These are phyloP conservation scores for Vitis rupestris DNA, from an alignment of 164 flowering plant species.

Conservation along the genomic window DNA sequence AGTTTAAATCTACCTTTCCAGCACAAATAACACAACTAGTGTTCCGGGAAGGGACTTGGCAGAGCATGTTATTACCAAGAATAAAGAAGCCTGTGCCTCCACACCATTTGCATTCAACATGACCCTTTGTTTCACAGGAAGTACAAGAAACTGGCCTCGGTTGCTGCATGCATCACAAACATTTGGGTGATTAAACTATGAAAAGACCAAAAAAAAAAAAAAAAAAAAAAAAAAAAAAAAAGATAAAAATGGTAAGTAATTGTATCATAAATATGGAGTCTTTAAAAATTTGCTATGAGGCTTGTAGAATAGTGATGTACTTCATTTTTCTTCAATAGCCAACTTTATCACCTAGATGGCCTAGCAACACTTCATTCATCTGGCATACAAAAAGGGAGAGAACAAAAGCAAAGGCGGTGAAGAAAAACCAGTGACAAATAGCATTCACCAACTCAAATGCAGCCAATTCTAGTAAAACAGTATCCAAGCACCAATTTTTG, in stretches of 20 bases:
- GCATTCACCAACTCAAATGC: no score
- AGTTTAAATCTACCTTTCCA: constrained; percentile 62
- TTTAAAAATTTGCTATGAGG: no score
- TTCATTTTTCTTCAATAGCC: no score
- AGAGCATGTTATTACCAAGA: constrained; percentile 93
- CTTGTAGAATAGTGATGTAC: no score
- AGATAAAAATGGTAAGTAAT: not conserved
- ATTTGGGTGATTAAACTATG: not conserved
- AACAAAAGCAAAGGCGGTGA: no score
- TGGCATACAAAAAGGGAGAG: no score
- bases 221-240: not conserved
- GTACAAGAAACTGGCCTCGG: constrained; percentile 79
- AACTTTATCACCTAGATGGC: no score
- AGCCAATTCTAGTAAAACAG: no score
- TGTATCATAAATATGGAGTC: no score
- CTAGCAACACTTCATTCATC: no score
- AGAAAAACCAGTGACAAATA: no score
- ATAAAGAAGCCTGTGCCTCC: constrained; percentile 92
- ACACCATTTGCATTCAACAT: constrained; percentile 97
- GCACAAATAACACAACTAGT: constrained; percentile 82
- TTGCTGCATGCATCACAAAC: constrained; percentile 56
- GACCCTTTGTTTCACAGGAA: constrained; percentile 77
- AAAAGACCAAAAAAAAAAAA: not conserved
- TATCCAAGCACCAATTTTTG: no score
- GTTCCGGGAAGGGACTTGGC: constrained; percentile 85